These are phyloP conservation scores for Diaporthe aspalathi DNA, from an alignment of 2,329 filamentous ascomycete species.

Conservation along the genomic window DNA sequence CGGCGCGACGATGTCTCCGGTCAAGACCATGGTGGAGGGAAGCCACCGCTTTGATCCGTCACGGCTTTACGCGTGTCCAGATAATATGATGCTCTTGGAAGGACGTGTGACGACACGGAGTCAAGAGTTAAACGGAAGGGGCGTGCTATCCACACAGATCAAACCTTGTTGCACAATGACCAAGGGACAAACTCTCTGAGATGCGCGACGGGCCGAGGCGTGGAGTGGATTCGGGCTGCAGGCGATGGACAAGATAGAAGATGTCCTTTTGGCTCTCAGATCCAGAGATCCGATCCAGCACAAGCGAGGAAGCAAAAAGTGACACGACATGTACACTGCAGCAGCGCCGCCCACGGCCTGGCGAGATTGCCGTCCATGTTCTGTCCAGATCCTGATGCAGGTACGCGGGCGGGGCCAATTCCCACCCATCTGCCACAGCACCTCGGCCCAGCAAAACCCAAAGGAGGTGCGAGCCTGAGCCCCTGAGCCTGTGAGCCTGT, in stretches of 20 bases:
- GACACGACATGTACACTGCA: slow-evolving; percentile 17
- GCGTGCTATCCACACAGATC: not conserved
- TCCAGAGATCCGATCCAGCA: not conserved
- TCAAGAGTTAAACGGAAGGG: no score
- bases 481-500: not conserved
- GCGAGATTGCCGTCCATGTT: slow-evolving; percentile 10
- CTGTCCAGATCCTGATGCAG: slow-evolving; percentile 1
- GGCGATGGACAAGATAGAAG: not conserved
- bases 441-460: not conserved
- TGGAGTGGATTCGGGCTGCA: not conserved
- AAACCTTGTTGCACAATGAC: not conserved
- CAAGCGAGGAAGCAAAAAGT: not conserved
- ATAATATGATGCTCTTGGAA: not conserved
- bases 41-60: not conserved
- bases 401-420: not conserved
- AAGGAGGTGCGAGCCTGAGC: not conserved
- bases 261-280: not conserved
- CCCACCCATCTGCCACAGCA: not conserved
- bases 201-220: slow-evolving; percentile 23
- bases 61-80: not conserved
- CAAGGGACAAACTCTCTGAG: not conserved
- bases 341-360: not conserved
- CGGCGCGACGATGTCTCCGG: slow-evolving; percentile 34
- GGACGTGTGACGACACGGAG: not conserved
- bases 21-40: slow-evolving; percentile 28